Conservation (phyloP, 163 green algal genomes). For the Chlorella variabilis region DNA sequence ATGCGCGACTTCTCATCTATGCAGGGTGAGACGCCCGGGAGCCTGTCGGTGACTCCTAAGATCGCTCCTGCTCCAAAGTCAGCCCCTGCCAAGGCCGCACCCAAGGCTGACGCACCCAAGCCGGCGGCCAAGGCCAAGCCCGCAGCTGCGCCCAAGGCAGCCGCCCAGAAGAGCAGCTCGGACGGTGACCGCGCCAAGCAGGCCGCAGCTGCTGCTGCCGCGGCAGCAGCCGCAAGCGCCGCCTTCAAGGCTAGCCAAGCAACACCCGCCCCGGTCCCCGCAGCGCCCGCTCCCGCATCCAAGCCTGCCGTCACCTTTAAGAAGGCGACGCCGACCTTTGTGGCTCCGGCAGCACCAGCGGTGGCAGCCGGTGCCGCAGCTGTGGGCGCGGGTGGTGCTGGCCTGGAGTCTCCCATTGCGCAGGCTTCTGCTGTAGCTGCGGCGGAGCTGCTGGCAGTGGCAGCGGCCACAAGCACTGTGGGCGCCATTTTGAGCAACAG, state of each 20-base stretch:
- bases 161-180: conserved; percentile 8
- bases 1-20: neutral
- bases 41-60: conserved; percentile 30
- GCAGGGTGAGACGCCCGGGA: conserved; percentile 37
- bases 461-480: conserved; percentile 37
- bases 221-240: conserved; percentile 7
- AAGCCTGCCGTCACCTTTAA: conserved; percentile 2
- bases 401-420: neutral
- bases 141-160: neutral
- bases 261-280: neutral
- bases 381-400: neutral
- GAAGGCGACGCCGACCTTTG: neutral
- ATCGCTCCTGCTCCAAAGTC: neutral
- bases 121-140: conserved; percentile 29
- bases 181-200: conserved; percentile 9
- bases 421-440: conserved; percentile 41
- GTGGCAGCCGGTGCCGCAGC: conserved; percentile 17
- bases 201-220: conserved; percentile 23
- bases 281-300: neutral
- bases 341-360: neutral
- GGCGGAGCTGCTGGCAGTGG: conserved; percentile 37
- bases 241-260: conserved; percentile 19
- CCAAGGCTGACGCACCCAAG: conserved; percentile 6
- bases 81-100: neutral
- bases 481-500: conserved; percentile 11